Evolutionary conservation across 352 stramenopile species (phyloP), one percentile per base, ranked within the genome.

Genomic region (Aphanomyces euteiches): DNA sequence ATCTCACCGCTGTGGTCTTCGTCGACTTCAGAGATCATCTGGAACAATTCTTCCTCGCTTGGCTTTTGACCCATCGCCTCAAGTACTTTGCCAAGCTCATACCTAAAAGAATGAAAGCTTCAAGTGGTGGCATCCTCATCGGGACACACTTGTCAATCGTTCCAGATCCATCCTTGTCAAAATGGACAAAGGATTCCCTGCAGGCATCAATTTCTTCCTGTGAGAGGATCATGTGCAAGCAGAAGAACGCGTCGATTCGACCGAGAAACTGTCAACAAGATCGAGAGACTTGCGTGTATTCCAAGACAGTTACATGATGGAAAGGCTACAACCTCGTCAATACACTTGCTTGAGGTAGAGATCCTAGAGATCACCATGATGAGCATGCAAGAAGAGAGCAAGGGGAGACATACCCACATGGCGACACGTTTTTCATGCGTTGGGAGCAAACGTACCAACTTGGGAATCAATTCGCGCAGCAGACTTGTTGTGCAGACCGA

Each of bases 11-110:
- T 98, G 82, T 98, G 94, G 75, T 93, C 85, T 66, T 91, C 90
- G 65, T 95, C 85, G 7, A 99, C 96, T 59, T 98, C 94, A 17
- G 83, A 93, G 74, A 98, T 98, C 91, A 98, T 96, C 74, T 98
- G 93, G 76, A 99, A 99, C 10, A 99, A 80, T 79, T 99, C 96
- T 66, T 99, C 95, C 72, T 99, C 96, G 0, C 92, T 99, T 0
- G 93, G 94, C 60, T 96, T 96, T 77, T 99, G 95, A 0, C 95
- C 96, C 92, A 99, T 99, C 34, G 92, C 93, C 77, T 99, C 96
- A 40, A 99, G 81, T 66, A 98, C 96, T 67, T 98, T 93, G 7
- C 89, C 80, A 38, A 98, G 78, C 73, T 98, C 83, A 65, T 93
- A 90, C 43, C 58, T 72, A 64, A 0, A 48, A 7, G 7, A 19